These are phyloP conservation scores for Allantophomopsis lycopodina DNA, from an alignment of 2,329 filamentous ascomycete species.

Conservation along the genomic window DNA sequence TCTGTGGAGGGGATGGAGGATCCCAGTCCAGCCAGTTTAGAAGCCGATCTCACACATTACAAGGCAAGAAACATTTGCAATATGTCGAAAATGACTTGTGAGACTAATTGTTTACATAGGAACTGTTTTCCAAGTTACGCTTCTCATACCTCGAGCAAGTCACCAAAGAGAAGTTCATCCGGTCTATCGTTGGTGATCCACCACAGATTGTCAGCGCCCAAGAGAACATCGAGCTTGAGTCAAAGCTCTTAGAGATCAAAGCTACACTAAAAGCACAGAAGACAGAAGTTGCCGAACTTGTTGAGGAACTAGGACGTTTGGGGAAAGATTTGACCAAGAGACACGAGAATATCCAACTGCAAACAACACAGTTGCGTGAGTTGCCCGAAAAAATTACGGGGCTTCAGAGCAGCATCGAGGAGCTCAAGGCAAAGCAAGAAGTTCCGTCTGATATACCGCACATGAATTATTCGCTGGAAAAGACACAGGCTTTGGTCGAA, in stretches of 20 bases:
- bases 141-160: conserved; percentile 98
- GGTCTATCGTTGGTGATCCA: conserved; percentile 80
- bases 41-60: conserved; percentile 79
- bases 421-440: conserved; percentile 28
- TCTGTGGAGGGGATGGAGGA: conserved; percentile 51
- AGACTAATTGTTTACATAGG: conserved; percentile 25
- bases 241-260: conserved; percentile 57
- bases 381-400: conserved; percentile 34
- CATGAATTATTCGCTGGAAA: conserved; percentile 40
- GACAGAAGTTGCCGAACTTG: conserved; percentile 59
- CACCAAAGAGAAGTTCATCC: conserved; percentile 95
- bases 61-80: conserved; percentile 32
- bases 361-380: conserved; percentile 32
- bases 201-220: conserved; percentile 70
- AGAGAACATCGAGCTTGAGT: conserved; percentile 70
- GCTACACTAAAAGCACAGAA: conserved; percentile 68
- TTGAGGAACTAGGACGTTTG: conserved; percentile 55
- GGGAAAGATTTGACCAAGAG: conserved; percentile 42
- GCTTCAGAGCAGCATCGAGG: conserved; percentile 32
- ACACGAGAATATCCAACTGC: conserved; percentile 34
- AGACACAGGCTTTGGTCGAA: conserved; percentile 39
- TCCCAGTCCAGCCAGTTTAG: conserved; percentile 61
- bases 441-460: conserved; percentile 25
- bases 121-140: conserved; percentile 88
- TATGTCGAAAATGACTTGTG: background rate